Conservation (phyloP, 176 grass and related monocot genomes). For the Aegilops sharonensis region DNA sequence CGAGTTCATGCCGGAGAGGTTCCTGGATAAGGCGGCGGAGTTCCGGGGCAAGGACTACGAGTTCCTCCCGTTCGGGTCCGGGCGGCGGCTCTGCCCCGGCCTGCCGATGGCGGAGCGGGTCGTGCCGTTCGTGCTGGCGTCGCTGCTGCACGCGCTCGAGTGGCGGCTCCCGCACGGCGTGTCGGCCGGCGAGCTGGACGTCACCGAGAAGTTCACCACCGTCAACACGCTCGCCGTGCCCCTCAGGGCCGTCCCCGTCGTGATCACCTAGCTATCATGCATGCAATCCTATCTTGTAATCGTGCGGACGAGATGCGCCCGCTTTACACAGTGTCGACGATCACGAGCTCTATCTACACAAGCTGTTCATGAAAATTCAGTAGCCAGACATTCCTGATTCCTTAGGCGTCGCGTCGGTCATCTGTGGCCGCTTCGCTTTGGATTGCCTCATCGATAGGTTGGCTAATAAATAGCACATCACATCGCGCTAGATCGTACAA, state of each 20-base stretch:
- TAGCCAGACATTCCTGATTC: too few species aligned
- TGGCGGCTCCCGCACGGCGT: slow-evolving; percentile 27
- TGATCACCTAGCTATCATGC: not conserved
- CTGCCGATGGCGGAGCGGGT: slow-evolving; percentile 15
- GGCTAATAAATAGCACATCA: too few species aligned
- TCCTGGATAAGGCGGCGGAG: slow-evolving; percentile 13
- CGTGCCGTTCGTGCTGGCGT: slow-evolving; percentile 11
- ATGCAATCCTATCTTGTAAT: not conserved
- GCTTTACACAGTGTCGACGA: too few species aligned
- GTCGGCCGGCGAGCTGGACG: not conserved
- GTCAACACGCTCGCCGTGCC: not conserved
- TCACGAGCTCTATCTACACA: too few species aligned
- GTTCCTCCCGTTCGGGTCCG: slow-evolving; percentile 34
- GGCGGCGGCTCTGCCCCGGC: slow-evolving; percentile 35
- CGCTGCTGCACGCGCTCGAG: slow-evolving; percentile 30
- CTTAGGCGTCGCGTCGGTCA: too few species aligned
- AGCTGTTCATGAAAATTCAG: too few species aligned
- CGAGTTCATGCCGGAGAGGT: not conserved
- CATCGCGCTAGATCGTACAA: too few species aligned
- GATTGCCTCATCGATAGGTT: too few species aligned
- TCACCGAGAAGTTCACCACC: slow-evolving; percentile 10
- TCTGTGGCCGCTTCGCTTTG: too few species aligned
- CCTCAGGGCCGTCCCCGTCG: not conserved
- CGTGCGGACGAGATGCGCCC: too few species aligned
- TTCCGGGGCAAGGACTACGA: not conserved